A percentile compares a stretch with the other conserved stretches of the same genome.
These are phyloP conservation scores for Furcasterigmium furcatum DNA, from an alignment of 2,329 filamentous ascomycete species.

Conservation along the genomic window DNA sequence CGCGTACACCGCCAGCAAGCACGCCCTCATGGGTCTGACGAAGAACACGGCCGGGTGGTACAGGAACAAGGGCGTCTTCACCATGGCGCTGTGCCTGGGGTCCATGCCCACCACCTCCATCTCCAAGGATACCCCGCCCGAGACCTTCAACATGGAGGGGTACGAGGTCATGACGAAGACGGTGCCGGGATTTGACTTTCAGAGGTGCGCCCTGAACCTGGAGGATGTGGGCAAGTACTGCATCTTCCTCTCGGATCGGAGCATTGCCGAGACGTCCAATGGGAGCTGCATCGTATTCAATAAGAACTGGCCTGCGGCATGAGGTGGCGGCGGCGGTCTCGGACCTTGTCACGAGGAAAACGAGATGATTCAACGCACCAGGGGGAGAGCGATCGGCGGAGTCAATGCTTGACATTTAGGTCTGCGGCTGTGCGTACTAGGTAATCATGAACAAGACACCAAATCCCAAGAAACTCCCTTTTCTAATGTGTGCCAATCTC, in stretches of 20 bases:
- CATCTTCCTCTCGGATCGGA: conserved; percentile 28
- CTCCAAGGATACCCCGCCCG: conserved; percentile 30
- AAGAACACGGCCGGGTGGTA: conserved; percentile 58
- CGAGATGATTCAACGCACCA: background rate
- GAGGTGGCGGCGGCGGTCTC: conserved; percentile 3
- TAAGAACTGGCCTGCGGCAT: conserved; percentile 31
- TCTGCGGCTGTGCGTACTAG: too few species aligned
- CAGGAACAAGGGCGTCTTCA: conserved; percentile 44
- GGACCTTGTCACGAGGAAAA: background rate
- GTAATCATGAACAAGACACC: too few species aligned
- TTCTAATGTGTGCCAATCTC: too few species aligned
- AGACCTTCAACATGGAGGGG: conserved; percentile 27
- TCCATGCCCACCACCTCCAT: conserved; percentile 11
- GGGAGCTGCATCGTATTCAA: conserved; percentile 27
- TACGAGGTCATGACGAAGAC: conserved; percentile 20
- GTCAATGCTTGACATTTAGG: too few species aligned
- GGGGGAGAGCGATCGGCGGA: too few species aligned
- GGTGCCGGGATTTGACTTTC: conserved; percentile 22
- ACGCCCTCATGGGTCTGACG: conserved; percentile 50
- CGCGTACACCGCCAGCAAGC: conserved; percentile 51
- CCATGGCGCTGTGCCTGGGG: conserved; percentile 10
- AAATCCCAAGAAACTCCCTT: too few species aligned
- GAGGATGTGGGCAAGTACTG: conserved; percentile 35
- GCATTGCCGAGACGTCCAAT: conserved; percentile 27
- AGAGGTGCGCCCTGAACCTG: conserved; percentile 22